Conservation (phyloP, 202 grass and related monocot species). For the Zoysia matrella region DNA sequence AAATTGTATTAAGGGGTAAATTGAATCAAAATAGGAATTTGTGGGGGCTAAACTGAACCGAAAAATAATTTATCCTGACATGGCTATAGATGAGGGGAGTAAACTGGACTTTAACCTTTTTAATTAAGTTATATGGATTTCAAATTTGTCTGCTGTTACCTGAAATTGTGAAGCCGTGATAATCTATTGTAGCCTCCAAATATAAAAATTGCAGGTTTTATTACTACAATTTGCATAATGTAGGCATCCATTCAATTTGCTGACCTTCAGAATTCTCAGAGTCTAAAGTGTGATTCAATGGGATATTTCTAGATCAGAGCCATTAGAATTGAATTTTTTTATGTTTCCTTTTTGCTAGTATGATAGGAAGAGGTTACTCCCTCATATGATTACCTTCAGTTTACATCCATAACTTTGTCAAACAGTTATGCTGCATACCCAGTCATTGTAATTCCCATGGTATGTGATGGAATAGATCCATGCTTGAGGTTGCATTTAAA, state of each 20-base stretch:
- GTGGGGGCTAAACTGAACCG: too few relatives aligned
- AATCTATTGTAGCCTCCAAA: background rate
- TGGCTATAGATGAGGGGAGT: too few relatives aligned
- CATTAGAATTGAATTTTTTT: slow-evolving; percentile 20
- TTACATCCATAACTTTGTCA: background rate
- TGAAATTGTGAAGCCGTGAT: background rate
- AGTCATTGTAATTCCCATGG: background rate
- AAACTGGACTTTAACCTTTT: background rate
- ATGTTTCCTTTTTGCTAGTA: background rate
- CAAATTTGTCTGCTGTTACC: background rate
- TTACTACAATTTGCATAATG: background rate
- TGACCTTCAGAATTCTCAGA: background rate
- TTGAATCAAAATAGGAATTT: too few relatives aligned
- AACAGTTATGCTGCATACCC: background rate
- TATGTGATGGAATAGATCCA: background rate
- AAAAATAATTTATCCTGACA: too few relatives aligned
- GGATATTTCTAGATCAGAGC: background rate
- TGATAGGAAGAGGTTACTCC: background rate
- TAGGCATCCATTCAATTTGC: background rate
- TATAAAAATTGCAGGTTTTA: background rate
- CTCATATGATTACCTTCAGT: background rate
- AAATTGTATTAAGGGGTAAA: too few relatives aligned
- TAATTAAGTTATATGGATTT: background rate
- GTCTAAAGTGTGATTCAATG: background rate
- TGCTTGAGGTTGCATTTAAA: slow-evolving; percentile 1